phyloP scores from a whole-genome alignment of 225 moss, liverwort and hornwort species.

The Ulota crispa region DNA sequence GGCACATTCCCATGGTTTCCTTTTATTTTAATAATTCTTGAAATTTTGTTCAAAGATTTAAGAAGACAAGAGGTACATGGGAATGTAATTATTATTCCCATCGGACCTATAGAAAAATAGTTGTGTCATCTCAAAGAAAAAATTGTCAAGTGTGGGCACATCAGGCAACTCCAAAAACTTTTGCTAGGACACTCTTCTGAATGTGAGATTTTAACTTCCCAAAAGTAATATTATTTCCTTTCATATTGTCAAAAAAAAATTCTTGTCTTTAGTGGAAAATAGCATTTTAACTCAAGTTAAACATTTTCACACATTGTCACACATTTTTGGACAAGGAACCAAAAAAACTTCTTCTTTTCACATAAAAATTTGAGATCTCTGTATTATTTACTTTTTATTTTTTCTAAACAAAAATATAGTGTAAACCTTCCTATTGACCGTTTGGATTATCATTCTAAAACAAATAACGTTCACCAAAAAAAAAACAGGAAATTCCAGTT shows the following conservation, averaged over 20 bases:
- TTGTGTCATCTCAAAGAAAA: background rate
- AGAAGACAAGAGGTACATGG: background rate
- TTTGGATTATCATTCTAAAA: background rate
- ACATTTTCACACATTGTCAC: too few relatives aligned
- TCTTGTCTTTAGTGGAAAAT: too few relatives aligned
- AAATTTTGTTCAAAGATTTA: background rate
- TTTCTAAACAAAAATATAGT: background rate
- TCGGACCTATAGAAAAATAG: background rate
- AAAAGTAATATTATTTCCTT: too few relatives aligned
- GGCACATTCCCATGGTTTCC: too few relatives aligned
- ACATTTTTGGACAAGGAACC: background rate
- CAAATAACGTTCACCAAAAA: too few relatives aligned
- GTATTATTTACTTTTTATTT: background rate
- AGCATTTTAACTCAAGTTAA: too few relatives aligned
- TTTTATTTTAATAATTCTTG: background rate
- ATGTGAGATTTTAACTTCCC: too few relatives aligned
- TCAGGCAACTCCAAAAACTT: background rate
- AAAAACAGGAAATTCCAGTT: too few relatives aligned
- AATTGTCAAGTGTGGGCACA: background rate
- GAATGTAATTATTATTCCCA: background rate
- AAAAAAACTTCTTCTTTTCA: conserved; percentile 3
- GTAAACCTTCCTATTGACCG: background rate
- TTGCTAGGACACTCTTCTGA: background rate
- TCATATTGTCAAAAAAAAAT: too few relatives aligned
- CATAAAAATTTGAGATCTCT: conserved; percentile 12